phyloP scores from a whole-genome alignment of 2,329 filamentous ascomycete species.

The Fusarium aywerte region DNA sequence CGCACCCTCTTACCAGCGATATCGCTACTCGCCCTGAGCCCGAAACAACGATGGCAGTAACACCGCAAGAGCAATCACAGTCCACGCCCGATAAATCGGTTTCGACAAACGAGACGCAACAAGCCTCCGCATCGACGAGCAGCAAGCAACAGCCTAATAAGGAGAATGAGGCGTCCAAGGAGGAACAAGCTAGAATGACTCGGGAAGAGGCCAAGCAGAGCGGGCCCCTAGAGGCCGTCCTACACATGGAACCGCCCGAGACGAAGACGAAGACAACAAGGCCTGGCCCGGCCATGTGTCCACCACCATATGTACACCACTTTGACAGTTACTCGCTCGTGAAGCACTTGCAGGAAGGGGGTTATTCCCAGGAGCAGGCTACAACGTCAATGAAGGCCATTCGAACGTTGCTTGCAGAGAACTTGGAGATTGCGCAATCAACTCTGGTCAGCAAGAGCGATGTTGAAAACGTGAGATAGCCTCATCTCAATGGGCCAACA shows the following conservation, averaged over 20 bases:
- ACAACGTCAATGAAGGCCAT: slow-evolving; percentile 94
- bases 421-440: slow-evolving; percentile 82
- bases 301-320: slow-evolving; percentile 89
- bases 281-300: slow-evolving; percentile 73
- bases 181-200: slow-evolving; percentile 46
- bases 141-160: slow-evolving; percentile 15
- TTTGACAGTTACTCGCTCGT: slow-evolving; percentile 96
- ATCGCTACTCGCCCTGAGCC: slow-evolving; percentile 20
- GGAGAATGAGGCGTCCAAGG: slow-evolving; percentile 19
- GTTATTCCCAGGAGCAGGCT: slow-evolving; percentile 79
- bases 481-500: too few relatives aligned
- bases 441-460: slow-evolving; percentile 89
- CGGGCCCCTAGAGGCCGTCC: slow-evolving; percentile 63
- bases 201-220: slow-evolving; percentile 55
- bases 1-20: slow-evolving; percentile 27
- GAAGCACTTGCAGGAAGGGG: slow-evolving; percentile 77
- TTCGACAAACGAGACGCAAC: slow-evolving; percentile 6
- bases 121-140: slow-evolving; percentile 12
- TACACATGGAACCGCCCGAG: slow-evolving; percentile 59
- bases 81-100: slow-evolving; percentile 3
- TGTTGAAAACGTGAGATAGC: slow-evolving; percentile 75
- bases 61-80: slow-evolving; percentile 20
- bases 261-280: slow-evolving; percentile 32
- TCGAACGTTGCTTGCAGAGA: slow-evolving; percentile 77
- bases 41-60: slow-evolving; percentile 1